Evolutionary conservation across 2,329 filamentous ascomycete genomes (phyloP).

Genomic region (Lecanicillium sp.): DNA sequence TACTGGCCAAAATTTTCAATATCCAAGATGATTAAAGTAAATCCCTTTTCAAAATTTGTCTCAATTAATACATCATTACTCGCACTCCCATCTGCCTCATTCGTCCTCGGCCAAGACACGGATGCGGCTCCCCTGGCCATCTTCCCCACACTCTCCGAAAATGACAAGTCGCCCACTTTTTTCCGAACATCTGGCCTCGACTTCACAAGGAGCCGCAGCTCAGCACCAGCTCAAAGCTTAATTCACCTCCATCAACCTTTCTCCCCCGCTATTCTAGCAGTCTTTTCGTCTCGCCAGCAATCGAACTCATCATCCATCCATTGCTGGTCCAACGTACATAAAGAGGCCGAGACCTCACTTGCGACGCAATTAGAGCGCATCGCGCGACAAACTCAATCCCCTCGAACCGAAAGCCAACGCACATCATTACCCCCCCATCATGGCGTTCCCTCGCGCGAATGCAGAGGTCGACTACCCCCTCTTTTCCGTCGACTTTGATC

Average conservation of each 20-base stretch:
- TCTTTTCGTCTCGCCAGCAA: too few relatives aligned
- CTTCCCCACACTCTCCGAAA: too few relatives aligned
- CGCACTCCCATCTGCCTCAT: too few relatives aligned
- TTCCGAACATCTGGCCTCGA: slow-evolving; percentile 1
- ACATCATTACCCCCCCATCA: slow-evolving; percentile 10
- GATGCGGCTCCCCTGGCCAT: background rate
- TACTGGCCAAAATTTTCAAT: too few relatives aligned
- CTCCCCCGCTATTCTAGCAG: too few relatives aligned
- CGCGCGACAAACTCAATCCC: too few relatives aligned
- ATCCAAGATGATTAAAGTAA: too few relatives aligned
- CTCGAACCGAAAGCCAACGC: too few relatives aligned
- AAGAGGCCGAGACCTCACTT: too few relatives aligned
- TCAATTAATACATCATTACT: too few relatives aligned
- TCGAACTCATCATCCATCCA: background rate
- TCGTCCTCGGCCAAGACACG: too few relatives aligned
- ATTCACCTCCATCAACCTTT: background rate
- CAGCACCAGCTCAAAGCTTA: background rate
- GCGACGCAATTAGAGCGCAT: background rate
- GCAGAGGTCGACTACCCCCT: slow-evolving; percentile 72
- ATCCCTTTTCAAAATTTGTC: too few relatives aligned
- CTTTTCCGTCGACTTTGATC: slow-evolving; percentile 83
- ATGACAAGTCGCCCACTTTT: background rate
- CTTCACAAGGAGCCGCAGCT: background rate
- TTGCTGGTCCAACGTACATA: background rate
- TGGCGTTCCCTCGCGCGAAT: slow-evolving; percentile 45